These are phyloP conservation scores for Botryotinia calthae DNA, from an alignment of 2,329 filamentous ascomycete genomes.

Conservation along the genomic window DNA sequence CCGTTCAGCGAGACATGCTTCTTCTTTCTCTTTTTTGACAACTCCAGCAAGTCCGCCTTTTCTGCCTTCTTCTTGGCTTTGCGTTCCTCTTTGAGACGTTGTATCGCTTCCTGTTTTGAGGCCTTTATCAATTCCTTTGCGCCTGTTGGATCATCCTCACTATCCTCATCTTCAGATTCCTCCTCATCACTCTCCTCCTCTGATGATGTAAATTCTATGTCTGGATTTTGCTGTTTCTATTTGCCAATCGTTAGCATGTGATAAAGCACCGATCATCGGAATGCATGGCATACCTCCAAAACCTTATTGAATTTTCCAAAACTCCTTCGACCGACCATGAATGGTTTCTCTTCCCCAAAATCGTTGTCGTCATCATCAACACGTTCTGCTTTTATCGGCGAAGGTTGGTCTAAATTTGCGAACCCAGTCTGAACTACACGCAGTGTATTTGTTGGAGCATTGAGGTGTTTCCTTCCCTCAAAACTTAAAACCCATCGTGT, in stretches of 20 bases:
- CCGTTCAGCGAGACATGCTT: slow-evolving; percentile 65
- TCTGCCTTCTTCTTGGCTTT: slow-evolving; percentile 49
- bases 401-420: slow-evolving; percentile 46
- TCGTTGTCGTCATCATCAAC: slow-evolving; percentile 33
- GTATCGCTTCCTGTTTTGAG: slow-evolving; percentile 45
- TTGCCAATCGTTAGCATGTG: slow-evolving; percentile 19
- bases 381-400: slow-evolving; percentile 23
- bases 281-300: slow-evolving; percentile 37
- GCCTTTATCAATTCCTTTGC: slow-evolving; percentile 46
- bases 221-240: slow-evolving; percentile 42
- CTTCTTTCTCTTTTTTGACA: slow-evolving; percentile 59
- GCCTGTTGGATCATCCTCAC: slow-evolving; percentile 43
- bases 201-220: slow-evolving; percentile 39
- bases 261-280: neutral
- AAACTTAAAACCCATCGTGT: slow-evolving; percentile 73
- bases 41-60: slow-evolving; percentile 47
- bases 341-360: slow-evolving; percentile 34
- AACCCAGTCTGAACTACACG: slow-evolving; percentile 63
- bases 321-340: slow-evolving; percentile 45
- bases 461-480: slow-evolving; percentile 40
- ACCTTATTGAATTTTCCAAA: slow-evolving; percentile 49
- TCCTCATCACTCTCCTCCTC: slow-evolving; percentile 36
- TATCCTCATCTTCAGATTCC: slow-evolving; percentile 27
- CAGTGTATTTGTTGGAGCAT: slow-evolving; percentile 40
- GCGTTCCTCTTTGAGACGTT: slow-evolving; percentile 44